Conservation (phyloP, 148 eudicot genomes). For the Amaranthus hypochondriacus region DNA sequence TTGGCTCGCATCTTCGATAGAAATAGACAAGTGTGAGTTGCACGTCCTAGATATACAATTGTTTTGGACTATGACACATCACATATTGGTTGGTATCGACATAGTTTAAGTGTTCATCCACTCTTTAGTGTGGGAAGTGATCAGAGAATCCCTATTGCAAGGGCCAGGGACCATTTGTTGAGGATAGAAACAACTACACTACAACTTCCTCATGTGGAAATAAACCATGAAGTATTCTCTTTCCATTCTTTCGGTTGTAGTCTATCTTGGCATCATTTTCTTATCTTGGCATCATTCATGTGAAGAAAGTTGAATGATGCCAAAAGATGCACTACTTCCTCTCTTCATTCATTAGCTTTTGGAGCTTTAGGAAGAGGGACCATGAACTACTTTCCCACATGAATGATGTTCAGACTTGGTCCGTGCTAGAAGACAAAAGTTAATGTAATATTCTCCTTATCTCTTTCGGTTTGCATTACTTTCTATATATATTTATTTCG, state of each 20-base stretch:
- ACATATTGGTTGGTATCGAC: constrained; percentile 8
- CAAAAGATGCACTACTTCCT: neutral
- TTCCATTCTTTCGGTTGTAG: neutral
- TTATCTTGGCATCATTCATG: neutral
- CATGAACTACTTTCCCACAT: too few species aligned
- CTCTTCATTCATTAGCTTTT: too few species aligned
- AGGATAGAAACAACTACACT: neutral
- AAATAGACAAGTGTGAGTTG: too few species aligned
- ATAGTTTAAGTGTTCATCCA: neutral
- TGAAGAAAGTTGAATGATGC: neutral
- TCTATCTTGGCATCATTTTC: neutral
- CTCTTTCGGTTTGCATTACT: too few species aligned
- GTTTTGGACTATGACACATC: neutral
- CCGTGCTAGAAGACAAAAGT: too few species aligned
- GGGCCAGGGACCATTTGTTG: neutral
- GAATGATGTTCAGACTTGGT: too few species aligned
- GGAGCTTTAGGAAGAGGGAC: too few species aligned
- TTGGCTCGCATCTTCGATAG: too few species aligned
- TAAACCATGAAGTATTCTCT: neutral
- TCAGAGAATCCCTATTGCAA: neutral
- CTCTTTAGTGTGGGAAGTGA: constrained; percentile 1
- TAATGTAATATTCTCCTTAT: too few species aligned
- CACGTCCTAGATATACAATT: too few species aligned
- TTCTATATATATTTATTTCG: too few species aligned
- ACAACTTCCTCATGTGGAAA: constrained; percentile 16